Evolutionary conservation across 129 eudicot species (phyloP).

Genomic region (Ambrosia artemisiifolia): DNA sequence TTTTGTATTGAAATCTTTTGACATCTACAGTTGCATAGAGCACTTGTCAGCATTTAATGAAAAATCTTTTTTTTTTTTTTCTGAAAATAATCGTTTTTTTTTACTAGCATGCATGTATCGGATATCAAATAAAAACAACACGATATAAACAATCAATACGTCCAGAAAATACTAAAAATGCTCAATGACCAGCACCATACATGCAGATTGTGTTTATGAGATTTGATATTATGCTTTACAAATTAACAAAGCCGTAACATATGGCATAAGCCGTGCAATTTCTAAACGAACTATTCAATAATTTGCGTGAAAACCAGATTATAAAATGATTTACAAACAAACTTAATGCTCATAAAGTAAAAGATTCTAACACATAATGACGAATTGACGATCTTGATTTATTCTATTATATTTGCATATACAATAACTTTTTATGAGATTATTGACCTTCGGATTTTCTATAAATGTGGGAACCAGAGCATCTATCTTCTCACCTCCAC

Average conservation of each 20-base stretch:
- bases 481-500: background rate
- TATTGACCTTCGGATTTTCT: background rate
- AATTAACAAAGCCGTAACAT: background rate
- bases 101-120: background rate
- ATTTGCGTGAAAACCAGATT: background rate
- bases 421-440: background rate
- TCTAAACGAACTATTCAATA: background rate
- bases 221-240: too few species aligned
- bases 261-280: slow-evolving; percentile 4
- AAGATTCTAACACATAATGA: slow-evolving; percentile 3
- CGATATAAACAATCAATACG: background rate
- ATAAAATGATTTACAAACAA: background rate
- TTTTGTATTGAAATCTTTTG: slow-evolving; percentile 66
- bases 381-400: background rate
- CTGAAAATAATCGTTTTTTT: background rate
- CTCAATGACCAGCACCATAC: background rate
- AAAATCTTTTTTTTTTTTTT: background rate
- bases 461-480: too few species aligned
- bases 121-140: slow-evolving; percentile 8
- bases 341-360: slow-evolving; percentile 4
- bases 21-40: slow-evolving; percentile 57
- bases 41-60: slow-evolving; percentile 18
- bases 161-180: background rate
- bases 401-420: background rate
- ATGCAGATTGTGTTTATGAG: background rate